Percentiles rank a stretch among this genome's conserved stretches.
Evolutionary conservation across 495 filamentous ascomycete species (phyloP).

Genomic region (Sporormia fimetaria): DNA sequence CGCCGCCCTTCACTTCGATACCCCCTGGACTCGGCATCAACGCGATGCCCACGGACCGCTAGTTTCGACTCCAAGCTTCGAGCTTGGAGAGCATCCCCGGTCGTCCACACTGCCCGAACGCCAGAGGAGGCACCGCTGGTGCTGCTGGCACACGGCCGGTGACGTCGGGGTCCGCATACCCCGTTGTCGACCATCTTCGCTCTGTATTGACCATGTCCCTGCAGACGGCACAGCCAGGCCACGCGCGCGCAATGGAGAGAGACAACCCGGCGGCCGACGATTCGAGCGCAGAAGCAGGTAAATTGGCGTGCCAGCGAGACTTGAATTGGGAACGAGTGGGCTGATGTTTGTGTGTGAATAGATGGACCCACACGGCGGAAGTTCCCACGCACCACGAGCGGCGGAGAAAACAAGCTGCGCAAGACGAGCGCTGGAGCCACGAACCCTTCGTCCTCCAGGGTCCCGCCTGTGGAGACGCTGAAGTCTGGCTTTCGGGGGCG

Average conservation of each 20-base stretch:
- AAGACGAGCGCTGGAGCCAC: constrained; percentile 13
- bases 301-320: constrained; percentile 3
- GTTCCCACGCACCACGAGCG: constrained; percentile 26
- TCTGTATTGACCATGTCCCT: constrained; percentile 18
- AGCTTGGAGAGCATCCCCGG: constrained; percentile 21
- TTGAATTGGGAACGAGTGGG: constrained; percentile 5
- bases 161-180: constrained; percentile 9
- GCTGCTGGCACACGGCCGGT: constrained; percentile 2
- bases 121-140: background rate
- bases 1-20: constrained; percentile 5
- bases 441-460: constrained; percentile 4
- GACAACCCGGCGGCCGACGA: constrained; percentile 24
- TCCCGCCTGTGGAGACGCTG: constrained; percentile 14
- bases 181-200: background rate
- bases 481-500: constrained; percentile 23
- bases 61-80: constrained; percentile 26
- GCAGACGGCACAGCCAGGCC: constrained; percentile 17
- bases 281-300: constrained; percentile 27
- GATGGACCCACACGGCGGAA: constrained; percentile 31
- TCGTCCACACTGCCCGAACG: background rate
- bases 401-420: constrained; percentile 20
- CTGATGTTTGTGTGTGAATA: constrained; percentile 8
- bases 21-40: constrained; percentile 11
- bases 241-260: constrained; percentile 23
- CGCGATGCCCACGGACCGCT: constrained; percentile 20